A percentile compares a stretch with the other conserved stretches of the same genome.
Conservation (phyloP, 169 alveolate genomes). For the Plasmodium coatneyi region DNA sequence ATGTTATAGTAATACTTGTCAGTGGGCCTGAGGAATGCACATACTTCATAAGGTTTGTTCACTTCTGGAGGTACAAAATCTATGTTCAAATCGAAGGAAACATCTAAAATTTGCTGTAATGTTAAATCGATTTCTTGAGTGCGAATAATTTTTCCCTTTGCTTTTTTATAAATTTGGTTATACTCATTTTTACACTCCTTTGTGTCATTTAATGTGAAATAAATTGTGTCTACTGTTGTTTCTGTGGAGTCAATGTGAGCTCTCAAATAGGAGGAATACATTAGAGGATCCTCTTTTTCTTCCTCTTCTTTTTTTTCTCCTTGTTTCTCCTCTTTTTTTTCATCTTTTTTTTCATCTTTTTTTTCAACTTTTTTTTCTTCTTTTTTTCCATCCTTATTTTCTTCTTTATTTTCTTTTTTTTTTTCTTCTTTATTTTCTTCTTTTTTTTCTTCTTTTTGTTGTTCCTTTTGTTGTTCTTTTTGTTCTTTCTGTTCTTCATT, state of each 20-base stretch:
- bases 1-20: constrained; percentile 39
- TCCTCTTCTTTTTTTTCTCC: not conserved
- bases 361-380: too few species aligned
- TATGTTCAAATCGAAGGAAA: constrained; percentile 20
- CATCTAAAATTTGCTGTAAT: constrained; percentile 38
- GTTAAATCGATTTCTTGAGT: constrained; percentile 41
- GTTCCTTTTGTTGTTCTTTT: too few species aligned
- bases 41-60: constrained; percentile 40
- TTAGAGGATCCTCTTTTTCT: not conserved
- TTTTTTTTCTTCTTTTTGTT: not conserved
- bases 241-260: not conserved
- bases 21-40: constrained; percentile 24
- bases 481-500: not conserved
- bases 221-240: not conserved
- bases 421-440: not conserved
- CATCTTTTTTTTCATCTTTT: too few species aligned
- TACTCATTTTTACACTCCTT: constrained; percentile 59
- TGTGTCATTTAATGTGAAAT: constrained; percentile 61
- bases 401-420: too few species aligned
- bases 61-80: constrained; percentile 35
- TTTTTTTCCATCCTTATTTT: not conserved
- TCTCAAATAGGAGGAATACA: not conserved
- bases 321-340: not conserved
- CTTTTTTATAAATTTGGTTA: constrained; percentile 22
- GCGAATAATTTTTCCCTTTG: not conserved